Conservation (phyloP, 208 protist genomes). For the Plasmodiophora brassicae region DNA sequence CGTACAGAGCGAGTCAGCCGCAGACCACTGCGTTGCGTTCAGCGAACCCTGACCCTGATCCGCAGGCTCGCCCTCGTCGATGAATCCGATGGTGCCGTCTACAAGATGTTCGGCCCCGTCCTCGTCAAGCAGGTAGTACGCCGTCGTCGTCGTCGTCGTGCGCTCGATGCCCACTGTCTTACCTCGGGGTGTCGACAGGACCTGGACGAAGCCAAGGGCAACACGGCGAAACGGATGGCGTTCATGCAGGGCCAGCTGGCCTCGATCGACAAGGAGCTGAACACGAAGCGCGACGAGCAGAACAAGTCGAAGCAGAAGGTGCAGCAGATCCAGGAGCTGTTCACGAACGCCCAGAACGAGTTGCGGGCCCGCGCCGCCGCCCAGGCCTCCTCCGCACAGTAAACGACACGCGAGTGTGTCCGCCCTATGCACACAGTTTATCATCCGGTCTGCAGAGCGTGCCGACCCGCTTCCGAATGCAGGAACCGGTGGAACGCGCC, state of each 20-base stretch:
- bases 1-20: neutral
- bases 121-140: neutral
- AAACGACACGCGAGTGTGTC: too few relatives aligned
- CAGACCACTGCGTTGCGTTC: too few relatives aligned
- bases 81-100: neutral
- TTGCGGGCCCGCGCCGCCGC: neutral
- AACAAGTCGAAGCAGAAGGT: neutral
- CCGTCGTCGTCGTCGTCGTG: neutral
- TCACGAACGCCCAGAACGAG: neutral
- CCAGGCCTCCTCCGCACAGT: too few relatives aligned
- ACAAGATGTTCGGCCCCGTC: conserved; percentile 18
- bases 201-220: neutral
- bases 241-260: neutral
- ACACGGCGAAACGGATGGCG: neutral
- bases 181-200: neutral
- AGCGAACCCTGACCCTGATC: too few relatives aligned
- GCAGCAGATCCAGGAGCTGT: neutral
- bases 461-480: too few relatives aligned
- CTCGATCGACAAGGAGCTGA: neutral
- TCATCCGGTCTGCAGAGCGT: too few relatives aligned
- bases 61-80: neutral
- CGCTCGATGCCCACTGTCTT: neutral
- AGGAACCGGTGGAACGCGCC: too few relatives aligned
- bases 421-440: too few relatives aligned
- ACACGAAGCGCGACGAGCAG: neutral